phyloP scores from a whole-genome alignment of 2,329 filamentous ascomycete species.

The Aspergillus sojae region DNA sequence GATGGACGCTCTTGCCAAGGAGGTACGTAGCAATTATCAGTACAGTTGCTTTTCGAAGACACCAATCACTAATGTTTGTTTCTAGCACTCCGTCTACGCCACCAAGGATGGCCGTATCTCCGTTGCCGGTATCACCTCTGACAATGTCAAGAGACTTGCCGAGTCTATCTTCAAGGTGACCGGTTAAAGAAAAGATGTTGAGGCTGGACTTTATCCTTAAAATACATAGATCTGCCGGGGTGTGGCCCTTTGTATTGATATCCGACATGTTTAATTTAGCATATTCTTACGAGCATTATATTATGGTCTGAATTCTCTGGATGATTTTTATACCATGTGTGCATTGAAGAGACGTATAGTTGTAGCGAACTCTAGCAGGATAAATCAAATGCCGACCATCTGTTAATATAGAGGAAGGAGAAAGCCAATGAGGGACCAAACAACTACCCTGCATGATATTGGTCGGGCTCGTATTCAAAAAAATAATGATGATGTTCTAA shows the following conservation, averaged over 20 bases:
- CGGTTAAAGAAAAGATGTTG: slow-evolving; percentile 37
- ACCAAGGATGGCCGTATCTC: slow-evolving; percentile 70
- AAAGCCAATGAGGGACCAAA: no score
- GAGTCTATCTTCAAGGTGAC: slow-evolving; percentile 56
- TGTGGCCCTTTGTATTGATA: slow-evolving; percentile 24
- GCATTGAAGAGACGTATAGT: background rate
- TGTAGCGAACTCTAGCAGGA: background rate
- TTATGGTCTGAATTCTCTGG: slow-evolving; percentile 1
- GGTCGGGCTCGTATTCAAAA: no score
- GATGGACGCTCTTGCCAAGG: slow-evolving; percentile 88
- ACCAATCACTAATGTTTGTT: slow-evolving; percentile 15
- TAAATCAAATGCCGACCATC: background rate
- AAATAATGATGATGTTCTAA: no score
- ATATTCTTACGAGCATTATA: slow-evolving; percentile 17
- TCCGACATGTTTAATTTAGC: slow-evolving; percentile 26
- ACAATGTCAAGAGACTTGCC: slow-evolving; percentile 54
- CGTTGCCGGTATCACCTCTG: slow-evolving; percentile 52
- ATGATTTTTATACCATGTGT: background rate
- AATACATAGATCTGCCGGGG: slow-evolving; percentile 20
- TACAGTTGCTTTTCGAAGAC: background rate
- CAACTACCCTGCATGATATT: no score
- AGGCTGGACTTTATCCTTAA: slow-evolving; percentile 10
- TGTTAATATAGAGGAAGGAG: no score
- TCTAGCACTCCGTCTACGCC: slow-evolving; percentile 86
- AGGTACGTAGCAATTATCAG: slow-evolving; percentile 53